Evolutionary conservation across 768 basidiomycete genomes (phyloP).

Genomic region (Nevesoporus exiguus): DNA sequence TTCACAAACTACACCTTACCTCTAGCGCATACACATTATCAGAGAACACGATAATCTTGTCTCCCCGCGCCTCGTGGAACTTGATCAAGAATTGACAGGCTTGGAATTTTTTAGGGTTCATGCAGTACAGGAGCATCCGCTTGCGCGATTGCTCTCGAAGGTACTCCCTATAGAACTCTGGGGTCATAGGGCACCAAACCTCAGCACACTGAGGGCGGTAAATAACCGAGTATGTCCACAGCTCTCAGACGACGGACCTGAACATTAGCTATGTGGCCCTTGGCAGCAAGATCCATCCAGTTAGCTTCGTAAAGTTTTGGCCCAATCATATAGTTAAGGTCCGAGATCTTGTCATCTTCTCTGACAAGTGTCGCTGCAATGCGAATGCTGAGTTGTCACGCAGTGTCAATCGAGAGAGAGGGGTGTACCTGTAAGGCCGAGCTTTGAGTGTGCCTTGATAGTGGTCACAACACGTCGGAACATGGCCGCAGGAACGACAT

Average conservation of each 20-base stretch:
- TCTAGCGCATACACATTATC: conserved; percentile 97
- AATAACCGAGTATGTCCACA: neutral
- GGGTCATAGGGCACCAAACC: conserved; percentile 99
- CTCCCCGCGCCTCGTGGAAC: conserved; percentile 95
- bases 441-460: conserved; percentile 98
- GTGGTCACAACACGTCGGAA: conserved; percentile 97
- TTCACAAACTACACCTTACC: conserved; percentile 43
- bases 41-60: conserved; percentile 99
- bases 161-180: conserved; percentile 98
- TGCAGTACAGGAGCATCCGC: conserved; percentile 95
- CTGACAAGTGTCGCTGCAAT: conserved; percentile 88
- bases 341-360: conserved; percentile 98
- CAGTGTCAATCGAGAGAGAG: neutral
- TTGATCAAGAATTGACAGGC: conserved; percentile 98
- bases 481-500: conserved; percentile 98
- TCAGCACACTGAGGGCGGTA: conserved; percentile 77
- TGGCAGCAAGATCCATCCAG: conserved; percentile 99
- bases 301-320: conserved; percentile 99
- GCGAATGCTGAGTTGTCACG: conserved; percentile 2
- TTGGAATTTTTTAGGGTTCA: conserved; percentile 99
- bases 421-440: conserved; percentile 84
- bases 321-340: conserved; percentile 98
- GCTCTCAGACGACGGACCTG: conserved; percentile 56
- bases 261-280: conserved; percentile 99
- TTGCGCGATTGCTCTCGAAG: conserved; percentile 89